phyloP scores from a whole-genome alignment of 352 stramenopile genomes.

The Pythium aphanidermatum region DNA sequence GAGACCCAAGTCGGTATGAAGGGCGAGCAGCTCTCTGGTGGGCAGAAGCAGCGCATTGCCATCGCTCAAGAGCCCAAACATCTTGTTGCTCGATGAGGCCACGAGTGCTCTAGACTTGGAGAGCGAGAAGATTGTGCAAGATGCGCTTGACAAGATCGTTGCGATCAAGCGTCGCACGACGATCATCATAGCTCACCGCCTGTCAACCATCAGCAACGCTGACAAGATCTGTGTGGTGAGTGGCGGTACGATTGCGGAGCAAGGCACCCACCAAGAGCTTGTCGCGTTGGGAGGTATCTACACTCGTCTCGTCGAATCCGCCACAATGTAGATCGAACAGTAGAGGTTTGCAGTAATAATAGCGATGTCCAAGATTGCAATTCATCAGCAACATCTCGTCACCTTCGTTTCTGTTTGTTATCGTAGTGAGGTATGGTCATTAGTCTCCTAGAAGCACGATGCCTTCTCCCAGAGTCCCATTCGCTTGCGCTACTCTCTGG shows the following conservation, averaged over 20 bases:
- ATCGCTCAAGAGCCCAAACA: constrained; percentile 86
- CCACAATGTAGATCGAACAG: too few species aligned
- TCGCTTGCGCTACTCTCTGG: too few species aligned
- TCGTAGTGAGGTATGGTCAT: too few species aligned
- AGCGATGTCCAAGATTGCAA: too few species aligned
- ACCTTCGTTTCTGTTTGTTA: too few species aligned
- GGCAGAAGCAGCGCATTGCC: constrained; percentile 72
- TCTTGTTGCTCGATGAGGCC: constrained; percentile 89
- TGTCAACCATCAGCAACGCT: constrained; percentile 90
- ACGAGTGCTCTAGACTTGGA: constrained; percentile 76
- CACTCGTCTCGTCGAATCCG: not conserved
- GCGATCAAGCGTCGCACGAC: constrained; percentile 62
- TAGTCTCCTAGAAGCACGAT: too few species aligned
- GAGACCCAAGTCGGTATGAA: constrained; percentile 90
- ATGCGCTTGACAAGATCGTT: constrained; percentile 53
- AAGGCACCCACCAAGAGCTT: constrained; percentile 90
- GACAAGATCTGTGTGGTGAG: constrained; percentile 93
- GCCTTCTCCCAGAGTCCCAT: too few species aligned
- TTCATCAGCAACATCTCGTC: too few species aligned
- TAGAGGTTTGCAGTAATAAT: too few species aligned
- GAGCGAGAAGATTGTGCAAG: constrained; percentile 75
- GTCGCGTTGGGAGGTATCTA: constrained; percentile 26
- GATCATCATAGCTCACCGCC: constrained; percentile 90
- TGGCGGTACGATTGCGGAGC: constrained; percentile 86
- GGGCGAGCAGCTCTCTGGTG: constrained; percentile 66